Evolutionary conservation across 768 basidiomycete genomes (phyloP), one percentile per base, ranked within the genome.

Genomic region (Tulasnella sp.): DNA sequence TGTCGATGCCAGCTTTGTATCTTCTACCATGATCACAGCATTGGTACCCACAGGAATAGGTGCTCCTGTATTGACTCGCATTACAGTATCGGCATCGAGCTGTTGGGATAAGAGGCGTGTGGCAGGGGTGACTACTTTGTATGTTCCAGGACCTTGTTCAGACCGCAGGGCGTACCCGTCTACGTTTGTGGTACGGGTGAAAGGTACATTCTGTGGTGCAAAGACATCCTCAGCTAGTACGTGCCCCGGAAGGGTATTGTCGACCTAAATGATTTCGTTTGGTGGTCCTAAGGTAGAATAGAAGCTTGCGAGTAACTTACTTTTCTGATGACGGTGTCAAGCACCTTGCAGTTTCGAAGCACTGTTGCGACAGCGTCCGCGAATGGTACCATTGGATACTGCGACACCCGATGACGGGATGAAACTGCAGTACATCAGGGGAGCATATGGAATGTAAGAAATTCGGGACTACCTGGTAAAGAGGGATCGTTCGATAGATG

Each of bases 1-100:
- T 1, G 77, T 76, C 2, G 79, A 78, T n/a, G 80, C 72, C 6
- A 94, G 74, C 57, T 78, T 77, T 0, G 90, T 93, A 66, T 93
- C 90, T 69, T 94, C 90, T 17, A 94, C 90, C 89, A 92, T 93
- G 67, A 94, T 82, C 2, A 91, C 82, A 0, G 86, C 72, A 65
- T 92, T 83, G 6, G 83, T 68, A 4, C 85, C 88, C 0, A 69
- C 66, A 1, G 90, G 90, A 2, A 94, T 70, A 0, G 87, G 85
- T 0, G 78, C 84, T 5, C 90, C 90, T 0, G 90, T 94, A 69
- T 91, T 92, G 67, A 94, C 78, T 41, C 90, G 82, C 67, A 80
- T 86, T 36, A 78, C 68, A 17, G 71, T 65, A 7, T 79, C 72
- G 3, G 85, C 65, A 11, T 73, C 67, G 14, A 52, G 12, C 6